These are phyloP conservation scores for Suhomyces tanzawaensis DNA, from an alignment of 805 yeast genomes.

Conservation along the genomic window DNA sequence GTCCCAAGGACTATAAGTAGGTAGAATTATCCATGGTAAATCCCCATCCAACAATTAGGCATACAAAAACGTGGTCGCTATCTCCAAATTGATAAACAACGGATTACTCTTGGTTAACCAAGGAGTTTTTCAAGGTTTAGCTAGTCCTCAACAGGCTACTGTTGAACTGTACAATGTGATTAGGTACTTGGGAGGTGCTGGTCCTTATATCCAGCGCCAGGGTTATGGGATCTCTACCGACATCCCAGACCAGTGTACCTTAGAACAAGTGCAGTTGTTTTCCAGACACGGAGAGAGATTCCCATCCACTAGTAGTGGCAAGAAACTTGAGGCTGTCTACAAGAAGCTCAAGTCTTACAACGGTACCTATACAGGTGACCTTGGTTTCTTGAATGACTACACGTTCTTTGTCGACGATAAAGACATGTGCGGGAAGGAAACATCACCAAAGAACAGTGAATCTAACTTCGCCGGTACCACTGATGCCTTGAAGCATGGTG, in stretches of 20 bases:
- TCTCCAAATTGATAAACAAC: conserved; percentile 27
- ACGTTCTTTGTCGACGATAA: conserved; percentile 43
- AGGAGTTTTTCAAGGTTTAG: conserved; percentile 28
- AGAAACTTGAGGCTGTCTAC: conserved; percentile 22
- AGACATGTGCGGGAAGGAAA: conserved; percentile 47
- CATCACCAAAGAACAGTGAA: conserved; percentile 42
- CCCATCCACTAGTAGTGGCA: conserved; percentile 41
- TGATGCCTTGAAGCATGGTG: conserved; percentile 51
- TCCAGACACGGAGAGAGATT: conserved; percentile 84
- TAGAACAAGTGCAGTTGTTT: conserved; percentile 68
- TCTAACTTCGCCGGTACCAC: conserved; percentile 52
- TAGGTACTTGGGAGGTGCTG: conserved; percentile 53
- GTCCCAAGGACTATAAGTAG: no score
- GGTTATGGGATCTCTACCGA: conserved; percentile 54
- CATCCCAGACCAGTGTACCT: conserved; percentile 49
- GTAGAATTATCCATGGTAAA: no score
- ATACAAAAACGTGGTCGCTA: conserved; percentile 36
- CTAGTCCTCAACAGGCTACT: conserved; percentile 40
- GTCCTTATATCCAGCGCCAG: conserved; percentile 50
- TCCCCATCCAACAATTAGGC: no score
- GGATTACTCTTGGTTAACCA: conserved; percentile 31
- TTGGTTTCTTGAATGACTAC: conserved; percentile 53
- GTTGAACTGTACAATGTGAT: conserved; percentile 48
- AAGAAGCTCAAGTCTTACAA: conserved; percentile 21
- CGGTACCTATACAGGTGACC: conserved; percentile 43